These are phyloP conservation scores for Micractinium sp. DNA, from an alignment of 139 green algal species.

Conservation along the genomic window DNA sequence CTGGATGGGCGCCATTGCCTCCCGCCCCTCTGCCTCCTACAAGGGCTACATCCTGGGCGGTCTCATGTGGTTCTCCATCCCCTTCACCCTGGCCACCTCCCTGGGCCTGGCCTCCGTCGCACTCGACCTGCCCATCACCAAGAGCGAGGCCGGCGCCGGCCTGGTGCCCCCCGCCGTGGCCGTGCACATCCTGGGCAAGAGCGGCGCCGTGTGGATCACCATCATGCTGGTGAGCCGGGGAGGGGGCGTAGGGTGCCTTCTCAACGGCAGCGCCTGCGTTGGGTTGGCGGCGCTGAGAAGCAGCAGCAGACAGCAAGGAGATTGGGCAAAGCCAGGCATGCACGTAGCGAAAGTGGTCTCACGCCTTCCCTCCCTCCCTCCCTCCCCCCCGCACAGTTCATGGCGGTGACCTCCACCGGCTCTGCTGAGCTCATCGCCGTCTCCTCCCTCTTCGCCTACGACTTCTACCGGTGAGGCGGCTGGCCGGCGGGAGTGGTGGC, in stretches of 20 bases:
- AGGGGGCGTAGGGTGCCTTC: too few relatives aligned
- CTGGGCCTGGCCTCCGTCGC: conserved; percentile 87
- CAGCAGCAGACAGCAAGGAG: too few relatives aligned
- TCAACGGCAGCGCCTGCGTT: too few relatives aligned
- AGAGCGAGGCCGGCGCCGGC: conserved; percentile 68
- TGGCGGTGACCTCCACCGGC: conserved; percentile 88
- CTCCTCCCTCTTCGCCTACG: conserved; percentile 85
- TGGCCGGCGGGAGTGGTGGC: not conserved
- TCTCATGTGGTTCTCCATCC: conserved; percentile 94
- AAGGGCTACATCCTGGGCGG: conserved; percentile 85
- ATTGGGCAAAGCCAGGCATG: too few relatives aligned
- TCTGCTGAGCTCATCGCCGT: conserved; percentile 93
- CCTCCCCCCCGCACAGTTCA: conserved; percentile 56
- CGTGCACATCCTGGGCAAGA: conserved; percentile 81
- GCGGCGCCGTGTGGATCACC: conserved; percentile 82
- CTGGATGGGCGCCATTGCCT: conserved; percentile 93
- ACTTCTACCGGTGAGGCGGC: conserved; percentile 59
- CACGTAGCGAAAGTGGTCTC: too few relatives aligned
- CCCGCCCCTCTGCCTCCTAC: conserved; percentile 81
- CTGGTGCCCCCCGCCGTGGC: conserved; percentile 89
- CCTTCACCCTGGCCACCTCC: conserved; percentile 93
- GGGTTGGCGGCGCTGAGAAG: too few relatives aligned
- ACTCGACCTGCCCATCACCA: conserved; percentile 87
- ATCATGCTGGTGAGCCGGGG: conserved; percentile 37
- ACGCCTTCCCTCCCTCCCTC: not conserved